Evolutionary conservation across 2,329 filamentous ascomycete genomes (phyloP).

Genomic region (Aspergillus chevalieri): DNA sequence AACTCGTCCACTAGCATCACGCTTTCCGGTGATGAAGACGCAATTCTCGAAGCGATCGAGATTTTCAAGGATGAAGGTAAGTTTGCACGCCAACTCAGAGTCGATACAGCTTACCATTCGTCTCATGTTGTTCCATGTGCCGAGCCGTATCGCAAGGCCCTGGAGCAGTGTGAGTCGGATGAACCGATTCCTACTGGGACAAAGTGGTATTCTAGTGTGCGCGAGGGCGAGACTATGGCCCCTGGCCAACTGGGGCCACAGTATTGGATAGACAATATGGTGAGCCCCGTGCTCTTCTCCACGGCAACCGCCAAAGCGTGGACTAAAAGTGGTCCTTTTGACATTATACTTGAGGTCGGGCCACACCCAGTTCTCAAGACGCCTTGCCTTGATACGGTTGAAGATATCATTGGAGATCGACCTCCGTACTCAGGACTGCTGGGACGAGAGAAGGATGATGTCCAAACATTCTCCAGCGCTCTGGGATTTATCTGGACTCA

Average conservation of each 20-base stretch:
- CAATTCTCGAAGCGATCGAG: slow-evolving; percentile 18
- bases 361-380: slow-evolving; percentile 28
- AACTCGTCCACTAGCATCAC: slow-evolving; percentile 1
- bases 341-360: slow-evolving; percentile 21
- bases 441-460: slow-evolving; percentile 7
- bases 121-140: slow-evolving; percentile 29
- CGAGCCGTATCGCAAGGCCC: slow-evolving; percentile 13
- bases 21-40: slow-evolving; percentile 3
- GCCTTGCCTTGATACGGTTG: slow-evolving; percentile 13
- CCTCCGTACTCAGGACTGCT: slow-evolving; percentile 11
- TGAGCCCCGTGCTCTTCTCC: slow-evolving; percentile 28
- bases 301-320: slow-evolving; percentile 14
- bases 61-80: slow-evolving; percentile 2
- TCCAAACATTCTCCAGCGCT: slow-evolving; percentile 5
- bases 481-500: slow-evolving; percentile 15
- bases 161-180: background rate
- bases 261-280: slow-evolving; percentile 34
- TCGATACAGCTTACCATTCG: slow-evolving; percentile 37
- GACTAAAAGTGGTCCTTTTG: slow-evolving; percentile 4
- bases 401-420: background rate
- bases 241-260: slow-evolving; percentile 1
- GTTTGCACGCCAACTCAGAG: slow-evolving; percentile 27
- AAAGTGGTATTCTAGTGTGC: slow-evolving; percentile 10
- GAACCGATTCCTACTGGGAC: background rate
- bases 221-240: background rate